These are phyloP conservation scores for Penicillium fimorum DNA, from an alignment of 495 filamentous ascomycete species.

Conservation along the genomic window DNA sequence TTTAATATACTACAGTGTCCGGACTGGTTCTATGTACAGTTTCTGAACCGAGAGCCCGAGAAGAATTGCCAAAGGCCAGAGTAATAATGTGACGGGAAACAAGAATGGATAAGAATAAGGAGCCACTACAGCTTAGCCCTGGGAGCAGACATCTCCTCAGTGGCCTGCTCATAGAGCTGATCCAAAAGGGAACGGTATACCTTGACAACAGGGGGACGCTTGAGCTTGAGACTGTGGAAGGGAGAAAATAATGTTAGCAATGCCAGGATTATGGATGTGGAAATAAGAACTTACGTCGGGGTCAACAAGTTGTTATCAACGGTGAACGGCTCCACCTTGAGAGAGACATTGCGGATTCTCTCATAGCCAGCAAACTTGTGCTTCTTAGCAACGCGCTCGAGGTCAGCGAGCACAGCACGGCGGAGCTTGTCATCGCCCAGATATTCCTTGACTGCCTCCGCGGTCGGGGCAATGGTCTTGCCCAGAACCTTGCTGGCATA, in stretches of 20 bases:
- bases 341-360: conserved; percentile 67
- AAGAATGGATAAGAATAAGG: conserved; percentile 5
- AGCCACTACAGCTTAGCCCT: conserved; percentile 48
- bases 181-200: conserved; percentile 73
- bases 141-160: conserved; percentile 52
- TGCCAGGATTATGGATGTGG: not conserved
- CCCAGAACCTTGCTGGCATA: conserved; percentile 76
- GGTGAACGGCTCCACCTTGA: conserved; percentile 86
- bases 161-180: conserved; percentile 72
- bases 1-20: conserved; percentile 22
- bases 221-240: conserved; percentile 78
- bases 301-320: conserved; percentile 94
- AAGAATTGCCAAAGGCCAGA: conserved; percentile 5
- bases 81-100: conserved; percentile 3
- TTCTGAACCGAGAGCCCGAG: not conserved
- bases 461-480: conserved; percentile 57
- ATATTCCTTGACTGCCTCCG: conserved; percentile 62
- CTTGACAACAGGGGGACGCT: conserved; percentile 84
- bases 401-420: conserved; percentile 70
- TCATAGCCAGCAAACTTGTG: conserved; percentile 90
- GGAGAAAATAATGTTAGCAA: conserved; percentile 32
- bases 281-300: conserved; percentile 73
- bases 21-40: conserved; percentile 19
- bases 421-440: conserved; percentile 66
- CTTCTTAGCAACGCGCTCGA: conserved; percentile 77